A percentile compares a stretch with the other conserved stretches of the same genome.
Conservation (phyloP, 2,329 filamentous ascomycete species). For the Colletotrichum godetiae region DNA sequence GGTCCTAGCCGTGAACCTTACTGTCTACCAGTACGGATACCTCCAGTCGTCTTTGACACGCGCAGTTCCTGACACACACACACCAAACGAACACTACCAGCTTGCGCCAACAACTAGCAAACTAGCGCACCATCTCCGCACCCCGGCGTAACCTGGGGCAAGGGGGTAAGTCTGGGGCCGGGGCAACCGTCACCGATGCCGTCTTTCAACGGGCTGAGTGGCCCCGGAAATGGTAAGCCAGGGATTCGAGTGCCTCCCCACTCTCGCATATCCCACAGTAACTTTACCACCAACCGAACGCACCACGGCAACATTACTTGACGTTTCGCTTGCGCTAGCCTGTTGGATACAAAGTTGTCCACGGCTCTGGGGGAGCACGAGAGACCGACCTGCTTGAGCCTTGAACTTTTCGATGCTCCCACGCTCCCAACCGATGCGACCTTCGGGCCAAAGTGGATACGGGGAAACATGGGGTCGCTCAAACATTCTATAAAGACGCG, state of each 20-base stretch:
- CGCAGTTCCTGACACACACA: background rate
- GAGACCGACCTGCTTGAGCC: background rate
- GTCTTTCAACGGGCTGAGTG: conserved; percentile 1
- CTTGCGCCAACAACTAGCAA: background rate
- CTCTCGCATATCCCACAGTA: conserved; percentile 5
- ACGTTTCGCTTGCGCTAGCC: background rate
- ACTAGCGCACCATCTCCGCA: conserved; percentile 9
- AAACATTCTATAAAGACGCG: conserved; percentile 31
- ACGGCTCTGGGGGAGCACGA: background rate
- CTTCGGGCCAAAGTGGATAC: conserved; percentile 25
- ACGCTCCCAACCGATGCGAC: conserved; percentile 6
- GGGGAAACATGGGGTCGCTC: conserved; percentile 20
- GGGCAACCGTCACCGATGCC: conserved; percentile 33
- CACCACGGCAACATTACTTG: conserved; percentile 1
- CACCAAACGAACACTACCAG: background rate
- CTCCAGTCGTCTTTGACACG: background rate
- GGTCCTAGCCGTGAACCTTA: background rate
- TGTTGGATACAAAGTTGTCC: conserved; percentile 11
- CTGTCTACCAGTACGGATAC: background rate
- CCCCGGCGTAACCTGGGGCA: conserved; percentile 23
- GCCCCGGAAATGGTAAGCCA: conserved; percentile 1
- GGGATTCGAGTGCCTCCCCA: conserved; percentile 14
- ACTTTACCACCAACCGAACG: conserved; percentile 16
- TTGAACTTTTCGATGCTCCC: conserved; percentile 5
- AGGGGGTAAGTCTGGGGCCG: conserved; percentile 24